Conservation (phyloP, 805 yeast genomes). For the Pichia kluyveri region DNA sequence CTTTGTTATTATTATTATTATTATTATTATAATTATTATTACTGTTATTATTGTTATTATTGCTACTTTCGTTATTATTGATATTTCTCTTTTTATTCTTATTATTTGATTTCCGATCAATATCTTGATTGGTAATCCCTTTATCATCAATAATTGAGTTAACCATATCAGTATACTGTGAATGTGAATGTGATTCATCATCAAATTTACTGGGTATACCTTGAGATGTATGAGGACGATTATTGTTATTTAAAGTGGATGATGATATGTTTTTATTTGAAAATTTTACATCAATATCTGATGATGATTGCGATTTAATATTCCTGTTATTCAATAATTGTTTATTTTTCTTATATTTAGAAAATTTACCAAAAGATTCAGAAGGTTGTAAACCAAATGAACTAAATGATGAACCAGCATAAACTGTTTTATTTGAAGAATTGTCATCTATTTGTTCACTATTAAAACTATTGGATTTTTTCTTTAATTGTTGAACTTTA, state of each 20-base stretch:
- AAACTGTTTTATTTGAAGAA: background rate
- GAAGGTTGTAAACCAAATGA: constrained; percentile 7
- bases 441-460: background rate
- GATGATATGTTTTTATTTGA: background rate
- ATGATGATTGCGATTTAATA: background rate
- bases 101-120: background rate
- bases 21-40: background rate
- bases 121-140: background rate
- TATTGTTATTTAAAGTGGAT: background rate
- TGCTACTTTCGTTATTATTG: background rate
- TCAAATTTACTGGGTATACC: background rate
- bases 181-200: constrained; percentile 3
- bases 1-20: constrained; percentile 6
- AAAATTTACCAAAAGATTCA: constrained; percentile 7
- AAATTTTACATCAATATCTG: background rate
- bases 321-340: background rate
- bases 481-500: background rate
- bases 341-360: constrained; percentile 5
- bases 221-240: constrained; percentile 6
- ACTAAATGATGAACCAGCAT: constrained; percentile 12
- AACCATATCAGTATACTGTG: constrained; percentile 12
- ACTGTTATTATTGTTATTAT: background rate
- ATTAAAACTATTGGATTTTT: background rate
- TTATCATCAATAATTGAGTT: constrained; percentile 7
- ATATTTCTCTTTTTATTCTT: background rate